A percentile compares a stretch with the other conserved stretches of the same genome.
Evolutionary conservation across 75 land plant genomes (phyloP).

Genomic region (Larix kaempferi): DNA sequence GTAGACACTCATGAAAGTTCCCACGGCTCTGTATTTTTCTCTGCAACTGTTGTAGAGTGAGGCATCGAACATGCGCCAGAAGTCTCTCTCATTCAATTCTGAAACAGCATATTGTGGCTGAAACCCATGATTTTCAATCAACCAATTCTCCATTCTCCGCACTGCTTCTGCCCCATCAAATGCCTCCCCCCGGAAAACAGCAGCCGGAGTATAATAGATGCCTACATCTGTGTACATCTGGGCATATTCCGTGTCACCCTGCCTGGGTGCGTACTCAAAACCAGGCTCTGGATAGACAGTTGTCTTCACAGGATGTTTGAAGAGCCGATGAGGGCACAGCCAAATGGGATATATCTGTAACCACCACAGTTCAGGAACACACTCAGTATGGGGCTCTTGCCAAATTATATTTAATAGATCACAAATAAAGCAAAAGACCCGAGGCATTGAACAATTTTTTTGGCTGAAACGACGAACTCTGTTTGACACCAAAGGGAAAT

Average conservation of each 20-base stretch:
- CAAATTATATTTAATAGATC: too few species aligned
- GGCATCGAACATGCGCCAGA: conserved; percentile 98
- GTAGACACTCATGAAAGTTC: conserved; percentile 97
- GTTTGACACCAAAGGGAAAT: neutral
- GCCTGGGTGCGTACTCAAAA: conserved; percentile 71
- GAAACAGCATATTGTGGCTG: conserved; percentile 97
- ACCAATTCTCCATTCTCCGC: conserved; percentile 75
- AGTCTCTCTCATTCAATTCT: conserved; percentile 86
- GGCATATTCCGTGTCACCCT: conserved; percentile 86
- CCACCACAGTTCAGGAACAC: neutral
- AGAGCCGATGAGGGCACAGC: conserved; percentile 92
- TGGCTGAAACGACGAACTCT: neutral
- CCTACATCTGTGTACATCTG: conserved; percentile 99
- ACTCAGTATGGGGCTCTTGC: neutral
- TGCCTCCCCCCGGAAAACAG: conserved; percentile 83
- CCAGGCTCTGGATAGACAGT: conserved; percentile 92
- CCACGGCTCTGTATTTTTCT: conserved; percentile 87
- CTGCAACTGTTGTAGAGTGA: conserved; percentile 73
- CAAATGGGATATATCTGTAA: conserved; percentile 89
- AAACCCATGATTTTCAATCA: conserved; percentile 86
- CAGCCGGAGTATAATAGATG: conserved; percentile 88
- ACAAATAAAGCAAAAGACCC: neutral
- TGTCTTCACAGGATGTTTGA: conserved; percentile 77
- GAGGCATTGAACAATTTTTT: neutral
- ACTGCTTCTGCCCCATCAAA: conserved; percentile 86